phyloP scores from a whole-genome alignment of 345 rosid species.

The Angophora floribunda region DNA sequence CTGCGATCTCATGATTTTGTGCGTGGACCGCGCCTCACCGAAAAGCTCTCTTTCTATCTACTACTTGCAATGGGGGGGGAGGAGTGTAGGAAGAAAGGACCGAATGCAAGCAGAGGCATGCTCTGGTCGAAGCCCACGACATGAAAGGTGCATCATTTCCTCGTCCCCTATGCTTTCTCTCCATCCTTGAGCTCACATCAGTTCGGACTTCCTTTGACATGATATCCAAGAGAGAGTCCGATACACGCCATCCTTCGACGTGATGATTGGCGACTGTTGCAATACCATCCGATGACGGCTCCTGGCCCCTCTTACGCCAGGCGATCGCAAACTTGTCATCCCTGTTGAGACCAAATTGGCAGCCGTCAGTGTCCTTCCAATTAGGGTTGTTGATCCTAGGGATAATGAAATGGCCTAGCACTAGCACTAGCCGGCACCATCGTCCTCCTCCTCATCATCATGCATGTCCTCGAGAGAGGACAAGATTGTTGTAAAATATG shows the following conservation, averaged over 20 bases:
- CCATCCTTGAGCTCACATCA: not conserved
- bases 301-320: not conserved
- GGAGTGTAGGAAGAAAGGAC: not conserved
- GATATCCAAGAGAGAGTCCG: not conserved
- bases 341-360: not conserved
- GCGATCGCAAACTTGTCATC: not conserved
- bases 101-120: not conserved
- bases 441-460: not conserved
- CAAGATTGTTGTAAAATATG: not conserved
- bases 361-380: not conserved
- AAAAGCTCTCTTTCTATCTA: not conserved
- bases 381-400: not conserved
- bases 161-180: not conserved
- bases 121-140: not conserved
- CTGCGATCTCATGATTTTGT: constrained; percentile 13
- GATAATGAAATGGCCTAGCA: not conserved
- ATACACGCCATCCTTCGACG: not conserved
- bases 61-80: not conserved
- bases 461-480: not conserved
- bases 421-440: not conserved
- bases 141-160: not conserved
- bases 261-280: not conserved
- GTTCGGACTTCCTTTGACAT: not conserved
- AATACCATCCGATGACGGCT: not conserved
- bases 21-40: constrained; percentile 10